Percentiles rank a stretch among this genome's conserved stretches.
Conservation (phyloP, 148 eudicot species). For the Cornus controversa region DNA sequence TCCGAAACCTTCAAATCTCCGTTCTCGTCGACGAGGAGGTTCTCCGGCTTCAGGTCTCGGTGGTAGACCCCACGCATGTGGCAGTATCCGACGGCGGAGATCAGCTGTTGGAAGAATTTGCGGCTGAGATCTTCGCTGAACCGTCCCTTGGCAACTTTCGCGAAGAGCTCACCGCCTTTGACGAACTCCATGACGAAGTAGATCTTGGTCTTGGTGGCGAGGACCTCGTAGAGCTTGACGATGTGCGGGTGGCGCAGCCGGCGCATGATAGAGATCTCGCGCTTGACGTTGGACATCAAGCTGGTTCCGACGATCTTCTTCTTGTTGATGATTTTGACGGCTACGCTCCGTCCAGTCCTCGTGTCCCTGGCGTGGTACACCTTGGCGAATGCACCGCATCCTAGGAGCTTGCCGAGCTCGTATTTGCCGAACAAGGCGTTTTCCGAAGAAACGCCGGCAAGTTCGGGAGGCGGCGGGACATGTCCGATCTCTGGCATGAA, state of each 20-base stretch:
- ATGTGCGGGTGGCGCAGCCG: conserved; percentile 56
- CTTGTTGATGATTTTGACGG: conserved; percentile 58
- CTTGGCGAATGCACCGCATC: conserved; percentile 74
- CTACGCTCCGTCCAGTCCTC: conserved; percentile 62
- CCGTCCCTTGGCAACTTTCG: conserved; percentile 63
- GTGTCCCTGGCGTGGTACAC: conserved; percentile 65
- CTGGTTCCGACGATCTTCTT: conserved; percentile 29
- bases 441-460: background rate
- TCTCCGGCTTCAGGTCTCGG: conserved; percentile 77
- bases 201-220: conserved; percentile 61
- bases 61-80: conserved; percentile 73
- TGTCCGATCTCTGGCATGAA: conserved; percentile 28
- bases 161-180: conserved; percentile 75
- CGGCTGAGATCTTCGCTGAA: conserved; percentile 64
- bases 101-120: conserved; percentile 56
- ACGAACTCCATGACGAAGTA: conserved; percentile 69
- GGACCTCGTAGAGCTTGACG: conserved; percentile 59
- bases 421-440: conserved; percentile 53
- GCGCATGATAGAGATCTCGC: conserved; percentile 68
- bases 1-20: conserved; percentile 67
- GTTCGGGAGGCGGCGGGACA: background rate
- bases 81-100: conserved; percentile 69
- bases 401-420: conserved; percentile 63
- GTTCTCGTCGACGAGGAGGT: conserved; percentile 60
- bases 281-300: conserved; percentile 43